Conservation (phyloP, 192 early-diverging fungal genomes). For the Haplosporangium gracile region DNA sequence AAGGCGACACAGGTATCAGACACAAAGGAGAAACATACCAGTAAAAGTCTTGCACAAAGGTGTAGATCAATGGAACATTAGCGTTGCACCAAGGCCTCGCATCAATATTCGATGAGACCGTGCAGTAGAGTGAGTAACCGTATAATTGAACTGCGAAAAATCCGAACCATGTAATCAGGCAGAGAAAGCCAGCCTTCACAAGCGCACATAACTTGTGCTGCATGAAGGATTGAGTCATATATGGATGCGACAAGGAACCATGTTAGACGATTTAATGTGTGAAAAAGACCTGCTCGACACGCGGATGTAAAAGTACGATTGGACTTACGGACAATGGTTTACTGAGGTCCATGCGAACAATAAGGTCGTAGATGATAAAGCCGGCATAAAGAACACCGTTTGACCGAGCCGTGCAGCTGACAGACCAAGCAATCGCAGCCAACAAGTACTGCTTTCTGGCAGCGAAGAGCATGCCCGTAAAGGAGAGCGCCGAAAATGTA, state of each 20-base stretch:
- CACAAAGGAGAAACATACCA: constrained; percentile 65
- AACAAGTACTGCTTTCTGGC: constrained; percentile 58
- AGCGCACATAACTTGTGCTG: constrained; percentile 25
- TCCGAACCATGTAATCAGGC: constrained; percentile 62
- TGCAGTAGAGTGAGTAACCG: constrained; percentile 75
- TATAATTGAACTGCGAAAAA: constrained; percentile 75
- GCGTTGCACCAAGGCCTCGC: constrained; percentile 77
- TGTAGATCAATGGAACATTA: constrained; percentile 76
- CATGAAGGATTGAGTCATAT: neutral
- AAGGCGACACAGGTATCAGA: neutral
- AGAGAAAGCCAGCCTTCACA: constrained; percentile 32
- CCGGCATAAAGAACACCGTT: constrained; percentile 89
- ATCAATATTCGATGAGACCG: constrained; percentile 15
- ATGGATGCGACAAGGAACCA: too few relatives aligned
- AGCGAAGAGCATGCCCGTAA: constrained; percentile 79
- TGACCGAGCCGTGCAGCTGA: constrained; percentile 74
- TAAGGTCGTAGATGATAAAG: constrained; percentile 82
- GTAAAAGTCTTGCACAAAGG: constrained; percentile 88
- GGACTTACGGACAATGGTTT: constrained; percentile 11
- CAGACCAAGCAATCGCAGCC: constrained; percentile 76
- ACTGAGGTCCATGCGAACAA: constrained; percentile 55
- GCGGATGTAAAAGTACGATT: neutral
- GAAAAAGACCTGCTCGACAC: neutral
- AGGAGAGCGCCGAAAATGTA: constrained; percentile 83
- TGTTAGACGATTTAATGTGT: too few relatives aligned